Conservation (phyloP, 768 basidiomycete genomes). For the Suillus subaureus region DNA sequence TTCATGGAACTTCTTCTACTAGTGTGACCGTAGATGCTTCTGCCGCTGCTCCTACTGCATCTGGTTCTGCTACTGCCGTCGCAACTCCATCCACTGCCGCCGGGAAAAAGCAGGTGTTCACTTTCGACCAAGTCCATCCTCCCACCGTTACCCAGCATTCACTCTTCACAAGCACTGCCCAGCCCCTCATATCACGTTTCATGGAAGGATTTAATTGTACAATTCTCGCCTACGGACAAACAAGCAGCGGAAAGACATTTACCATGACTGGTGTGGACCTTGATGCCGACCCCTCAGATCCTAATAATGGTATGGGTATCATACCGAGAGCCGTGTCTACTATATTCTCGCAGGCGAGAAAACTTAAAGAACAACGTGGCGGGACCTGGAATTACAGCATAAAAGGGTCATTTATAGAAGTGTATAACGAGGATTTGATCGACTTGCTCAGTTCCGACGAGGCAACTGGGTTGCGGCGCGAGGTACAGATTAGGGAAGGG, state of each 20-base stretch:
- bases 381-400: conserved; percentile 76
- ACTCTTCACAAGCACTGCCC: conserved; percentile 83
- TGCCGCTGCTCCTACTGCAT: conserved; percentile 48
- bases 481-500: conserved; percentile 96
- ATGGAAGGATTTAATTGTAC: conserved; percentile 97
- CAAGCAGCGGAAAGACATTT: conserved; percentile 49
- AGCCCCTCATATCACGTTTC: conserved; percentile 85
- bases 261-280: conserved; percentile 97
- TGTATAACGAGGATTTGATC: conserved; percentile 99
- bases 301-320: conserved; percentile 88
- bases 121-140: conserved; percentile 92
- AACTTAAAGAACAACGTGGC: conserved; percentile 75
- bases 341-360: conserved; percentile 79
- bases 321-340: conserved; percentile 91
- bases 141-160: conserved; percentile 85
- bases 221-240: conserved; percentile 36
- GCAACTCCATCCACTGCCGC: conserved; percentile 49
- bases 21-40: conserved; percentile 84
- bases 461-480: conserved; percentile 63
- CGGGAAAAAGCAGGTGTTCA: conserved; percentile 82
- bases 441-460: conserved; percentile 86
- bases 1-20: conserved; percentile 74
- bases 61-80: conserved; percentile 52
- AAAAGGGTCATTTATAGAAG: conserved; percentile 94
- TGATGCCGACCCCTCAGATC: conserved; percentile 82